Evolutionary conservation across 2,329 filamentous ascomycete species (phyloP).

Genomic region (Penicillium sp.): DNA sequence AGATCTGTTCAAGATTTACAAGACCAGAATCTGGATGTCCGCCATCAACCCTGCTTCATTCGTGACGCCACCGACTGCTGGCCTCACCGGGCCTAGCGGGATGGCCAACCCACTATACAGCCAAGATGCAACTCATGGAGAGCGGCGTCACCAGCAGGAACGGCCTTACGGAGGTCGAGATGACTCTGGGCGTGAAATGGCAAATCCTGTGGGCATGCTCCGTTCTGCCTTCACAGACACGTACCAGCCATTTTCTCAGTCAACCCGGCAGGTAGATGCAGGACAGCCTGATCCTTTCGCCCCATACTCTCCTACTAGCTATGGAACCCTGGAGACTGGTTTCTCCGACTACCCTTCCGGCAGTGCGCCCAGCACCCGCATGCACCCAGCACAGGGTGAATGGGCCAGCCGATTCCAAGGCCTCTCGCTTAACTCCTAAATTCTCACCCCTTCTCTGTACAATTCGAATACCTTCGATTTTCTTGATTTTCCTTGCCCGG

Average conservation of each 20-base stretch:
- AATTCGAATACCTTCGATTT: slow-evolving; percentile 3
- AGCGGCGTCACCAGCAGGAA: slow-evolving; percentile 45
- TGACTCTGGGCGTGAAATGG: slow-evolving; percentile 30
- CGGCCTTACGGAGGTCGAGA: slow-evolving; percentile 34
- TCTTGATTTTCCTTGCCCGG: background rate
- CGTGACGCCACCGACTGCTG: slow-evolving; percentile 69
- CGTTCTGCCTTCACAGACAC: slow-evolving; percentile 38
- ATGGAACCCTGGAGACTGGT: slow-evolving; percentile 41
- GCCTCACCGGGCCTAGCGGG: slow-evolving; percentile 67
- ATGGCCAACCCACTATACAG: slow-evolving; percentile 65
- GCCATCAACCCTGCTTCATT: slow-evolving; percentile 98
- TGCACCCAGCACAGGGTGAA: slow-evolving; percentile 47
- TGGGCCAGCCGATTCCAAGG: slow-evolving; percentile 69
- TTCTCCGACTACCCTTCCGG: slow-evolving; percentile 32
- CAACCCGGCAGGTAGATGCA: slow-evolving; percentile 33
- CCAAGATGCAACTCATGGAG: slow-evolving; percentile 35
- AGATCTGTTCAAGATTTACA: slow-evolving; percentile 98
- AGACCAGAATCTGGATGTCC: slow-evolving; percentile 99
- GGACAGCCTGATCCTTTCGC: slow-evolving; percentile 38
- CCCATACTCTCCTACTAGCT: slow-evolving; percentile 31
- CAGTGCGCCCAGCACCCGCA: slow-evolving; percentile 36
- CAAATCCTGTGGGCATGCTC: slow-evolving; percentile 29
- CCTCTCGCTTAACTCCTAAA: slow-evolving; percentile 65
- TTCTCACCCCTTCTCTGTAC: background rate
- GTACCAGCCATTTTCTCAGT: slow-evolving; percentile 37